Evolutionary conservation across 2,329 filamentous ascomycete genomes (phyloP).

Genomic region (Aspergillus sp.): DNA sequence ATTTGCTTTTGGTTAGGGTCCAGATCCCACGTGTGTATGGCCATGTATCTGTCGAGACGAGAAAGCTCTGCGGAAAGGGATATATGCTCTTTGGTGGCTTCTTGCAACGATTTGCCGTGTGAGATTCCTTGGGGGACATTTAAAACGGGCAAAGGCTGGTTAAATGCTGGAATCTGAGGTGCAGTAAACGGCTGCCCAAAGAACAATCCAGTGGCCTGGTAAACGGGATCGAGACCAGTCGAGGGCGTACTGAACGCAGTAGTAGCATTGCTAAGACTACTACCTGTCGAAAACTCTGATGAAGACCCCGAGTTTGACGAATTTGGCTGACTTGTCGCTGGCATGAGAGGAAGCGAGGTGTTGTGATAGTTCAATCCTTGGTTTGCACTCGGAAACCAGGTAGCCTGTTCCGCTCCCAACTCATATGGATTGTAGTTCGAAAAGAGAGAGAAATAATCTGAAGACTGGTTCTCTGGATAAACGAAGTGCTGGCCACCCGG

Average conservation of each 20-base stretch:
- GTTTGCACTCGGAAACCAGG: slow-evolving; percentile 12
- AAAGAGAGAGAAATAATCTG: slow-evolving; percentile 9
- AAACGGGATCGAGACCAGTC: slow-evolving; percentile 6
- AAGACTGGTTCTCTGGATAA: slow-evolving; percentile 7
- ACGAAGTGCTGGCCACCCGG: slow-evolving; percentile 4
- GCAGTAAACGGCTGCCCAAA: slow-evolving; percentile 3
- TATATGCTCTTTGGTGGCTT: slow-evolving; percentile 23
- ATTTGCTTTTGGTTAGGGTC: slow-evolving; percentile 26
- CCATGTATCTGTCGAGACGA: slow-evolving; percentile 33
- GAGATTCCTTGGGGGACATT: slow-evolving; percentile 8
- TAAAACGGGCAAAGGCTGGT: slow-evolving; percentile 6
- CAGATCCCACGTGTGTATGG: slow-evolving; percentile 32
- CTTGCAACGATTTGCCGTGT: slow-evolving; percentile 21
- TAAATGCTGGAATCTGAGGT: slow-evolving; percentile 3
- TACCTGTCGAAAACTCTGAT: slow-evolving; percentile 5
- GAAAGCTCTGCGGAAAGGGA: slow-evolving; percentile 26
- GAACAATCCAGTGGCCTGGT: slow-evolving; percentile 3
- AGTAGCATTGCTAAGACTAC: slow-evolving; percentile 1
- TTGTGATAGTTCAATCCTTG: slow-evolving; percentile 10
- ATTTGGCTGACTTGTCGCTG: slow-evolving; percentile 10
- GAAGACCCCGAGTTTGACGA: slow-evolving; percentile 3
- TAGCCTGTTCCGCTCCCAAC: slow-evolving; percentile 7
- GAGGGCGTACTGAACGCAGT: slow-evolving; percentile 5
- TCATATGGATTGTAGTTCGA: slow-evolving; percentile 7
- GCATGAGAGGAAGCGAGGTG: slow-evolving; percentile 6